Evolutionary conservation across 176 grass and related monocot species (phyloP), one percentile per base, ranked within the genome.

Genomic region (Carex parvula): DNA sequence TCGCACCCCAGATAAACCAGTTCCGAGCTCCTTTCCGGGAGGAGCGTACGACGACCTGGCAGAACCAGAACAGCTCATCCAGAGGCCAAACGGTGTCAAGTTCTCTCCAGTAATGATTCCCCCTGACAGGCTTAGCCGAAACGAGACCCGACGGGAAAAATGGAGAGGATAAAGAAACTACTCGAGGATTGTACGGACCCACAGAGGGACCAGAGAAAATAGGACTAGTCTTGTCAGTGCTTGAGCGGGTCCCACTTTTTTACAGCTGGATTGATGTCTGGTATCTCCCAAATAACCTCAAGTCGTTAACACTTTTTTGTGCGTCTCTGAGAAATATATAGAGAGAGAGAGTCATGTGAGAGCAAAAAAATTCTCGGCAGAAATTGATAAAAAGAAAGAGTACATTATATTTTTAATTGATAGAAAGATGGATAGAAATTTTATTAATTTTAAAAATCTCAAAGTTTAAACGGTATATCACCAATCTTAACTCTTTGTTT

Each of bases 211-310:
- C 71, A 75, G 71, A 75, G 48, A 39, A 84, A 71, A 72, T 20
- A 42, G 33, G 48, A 73, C 82, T 73, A 41, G 82, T 70, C 63
- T 70, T 84, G 82, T 84, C 82, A 84, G 54, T 39, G 6, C 6
- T 6, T 57, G 13, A 13, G 18, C 22, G 50, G 63, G 82, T 55
- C 44, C 62, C 48, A 41, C 14, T 57, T 41, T 69, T 70, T 30
- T 73, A 84, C 82, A 84, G 82, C 82, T 84, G 82, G 82, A 84
- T 70, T 63, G 79, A 42, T 60, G 37, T n/a, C 79, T 63, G 54
- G 22, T 44, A 81, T 81, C 8, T 80, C 54, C 10, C 42, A 44
- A 44, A 29, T 5, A 39, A 14, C 22, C 50, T 77, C 56, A 60
- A 42, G 30, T 80, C 78, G 78, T 80, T 80, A 62, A 62, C 58